Percentiles rank a stretch among this genome's conserved stretches.
These are phyloP conservation scores for Blastobotrys terrestris DNA, from an alignment of 805 yeast genomes.

Conservation along the genomic window DNA sequence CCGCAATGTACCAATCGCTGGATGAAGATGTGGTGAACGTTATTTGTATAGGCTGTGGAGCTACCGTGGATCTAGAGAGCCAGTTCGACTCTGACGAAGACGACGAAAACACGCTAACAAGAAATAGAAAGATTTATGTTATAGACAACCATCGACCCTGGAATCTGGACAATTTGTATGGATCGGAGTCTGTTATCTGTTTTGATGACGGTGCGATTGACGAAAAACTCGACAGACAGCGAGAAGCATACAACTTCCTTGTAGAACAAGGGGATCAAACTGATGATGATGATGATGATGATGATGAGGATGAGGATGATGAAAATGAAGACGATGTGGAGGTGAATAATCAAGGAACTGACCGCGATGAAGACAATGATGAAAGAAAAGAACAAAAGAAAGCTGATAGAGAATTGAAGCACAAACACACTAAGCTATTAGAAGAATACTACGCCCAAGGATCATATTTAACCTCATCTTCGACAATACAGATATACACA, in stretches of 20 bases:
- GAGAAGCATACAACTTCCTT: constrained; percentile 49
- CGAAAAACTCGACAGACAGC: constrained; percentile 49
- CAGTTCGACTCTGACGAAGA: constrained; percentile 35
- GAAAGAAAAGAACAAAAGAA: constrained; percentile 4
- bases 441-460: constrained; percentile 83
- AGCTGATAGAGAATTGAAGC: background rate
- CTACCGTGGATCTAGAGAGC: constrained; percentile 74
- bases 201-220: constrained; percentile 81
- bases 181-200: constrained; percentile 66
- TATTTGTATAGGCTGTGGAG: constrained; percentile 86
- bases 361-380: constrained; percentile 20
- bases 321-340: constrained; percentile 28
- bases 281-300: constrained; percentile 33
- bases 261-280: constrained; percentile 35
- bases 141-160: constrained; percentile 94
- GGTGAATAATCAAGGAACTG: constrained; percentile 22
- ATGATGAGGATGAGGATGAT: constrained; percentile 26
- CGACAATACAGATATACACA: constrained; percentile 74
- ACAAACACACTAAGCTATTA: constrained; percentile 40
- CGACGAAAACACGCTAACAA: constrained; percentile 24
- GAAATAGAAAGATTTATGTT: constrained; percentile 58
- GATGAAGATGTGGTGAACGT: constrained; percentile 75
- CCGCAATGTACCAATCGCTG: constrained; percentile 51
- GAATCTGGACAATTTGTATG: constrained; percentile 90
- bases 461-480: constrained; percentile 65